These are phyloP conservation scores for Penicillium paxilli DNA, from an alignment of 495 filamentous ascomycete species.

Conservation along the genomic window DNA sequence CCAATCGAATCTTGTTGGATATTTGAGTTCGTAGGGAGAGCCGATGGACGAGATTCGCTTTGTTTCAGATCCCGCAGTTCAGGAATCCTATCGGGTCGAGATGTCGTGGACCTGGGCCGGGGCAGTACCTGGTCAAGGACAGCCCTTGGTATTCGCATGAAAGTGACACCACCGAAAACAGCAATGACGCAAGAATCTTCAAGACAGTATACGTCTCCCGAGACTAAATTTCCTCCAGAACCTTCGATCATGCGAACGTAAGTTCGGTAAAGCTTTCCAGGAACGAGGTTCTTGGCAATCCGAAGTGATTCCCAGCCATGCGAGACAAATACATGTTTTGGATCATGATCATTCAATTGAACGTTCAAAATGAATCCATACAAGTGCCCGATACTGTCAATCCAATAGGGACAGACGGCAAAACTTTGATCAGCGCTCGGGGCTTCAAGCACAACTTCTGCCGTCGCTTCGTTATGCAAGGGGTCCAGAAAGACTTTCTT, in stretches of 20 bases:
- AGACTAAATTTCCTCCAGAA: slow-evolving; percentile 22
- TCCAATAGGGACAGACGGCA: slow-evolving; percentile 34
- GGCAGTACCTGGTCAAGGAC: slow-evolving; percentile 21
- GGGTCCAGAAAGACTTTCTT: slow-evolving; percentile 75
- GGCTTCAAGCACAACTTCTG: slow-evolving; percentile 20
- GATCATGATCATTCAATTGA: slow-evolving; percentile 43
- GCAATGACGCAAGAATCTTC: slow-evolving; percentile 31
- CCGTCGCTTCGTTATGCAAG: slow-evolving; percentile 65
- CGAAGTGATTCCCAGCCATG: slow-evolving; percentile 41
- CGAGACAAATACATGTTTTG: slow-evolving; percentile 42
- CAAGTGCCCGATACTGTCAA: slow-evolving; percentile 50
- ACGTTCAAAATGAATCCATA: slow-evolving; percentile 56
- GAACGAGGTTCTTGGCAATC: slow-evolving; percentile 18
- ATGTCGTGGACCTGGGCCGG: not conserved
- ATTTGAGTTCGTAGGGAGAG: too few relatives aligned
- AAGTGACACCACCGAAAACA: slow-evolving; percentile 29
- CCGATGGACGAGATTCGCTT: not conserved
- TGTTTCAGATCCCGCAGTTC: not conserved
- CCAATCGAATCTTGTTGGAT: not conserved
- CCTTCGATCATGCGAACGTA: slow-evolving; percentile 41
- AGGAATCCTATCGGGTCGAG: not conserved
- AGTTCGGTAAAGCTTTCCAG: slow-evolving; percentile 29
- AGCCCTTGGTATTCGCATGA: slow-evolving; percentile 15
- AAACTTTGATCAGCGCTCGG: not conserved
- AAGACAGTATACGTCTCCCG: slow-evolving; percentile 41